These are phyloP conservation scores for Striga hermonthica DNA, from an alignment of 305 asterid species.

Conservation along the genomic window DNA sequence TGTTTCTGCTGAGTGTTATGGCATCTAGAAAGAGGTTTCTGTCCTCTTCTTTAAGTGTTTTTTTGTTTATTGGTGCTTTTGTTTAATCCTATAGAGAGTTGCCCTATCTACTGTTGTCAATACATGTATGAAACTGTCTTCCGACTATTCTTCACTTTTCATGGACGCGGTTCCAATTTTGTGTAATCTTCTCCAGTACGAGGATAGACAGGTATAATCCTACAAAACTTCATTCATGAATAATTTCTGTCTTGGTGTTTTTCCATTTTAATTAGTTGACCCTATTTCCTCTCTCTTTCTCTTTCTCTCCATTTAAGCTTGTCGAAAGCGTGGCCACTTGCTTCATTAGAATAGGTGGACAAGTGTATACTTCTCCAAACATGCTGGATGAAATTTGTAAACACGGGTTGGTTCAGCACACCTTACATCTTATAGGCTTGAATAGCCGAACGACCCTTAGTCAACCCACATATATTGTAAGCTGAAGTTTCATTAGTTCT, in stretches of 20 bases:
- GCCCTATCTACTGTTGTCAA: conserved; percentile 90
- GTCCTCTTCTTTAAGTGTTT: neutral
- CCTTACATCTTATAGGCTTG: conserved; percentile 64
- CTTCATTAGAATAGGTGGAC: conserved; percentile 79
- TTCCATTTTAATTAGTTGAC: conserved; percentile 27
- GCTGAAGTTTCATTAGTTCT: conserved; percentile 33
- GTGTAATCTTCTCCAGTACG: conserved; percentile 90
- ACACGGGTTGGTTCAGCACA: conserved; percentile 76
- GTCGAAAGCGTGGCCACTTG: conserved; percentile 90
- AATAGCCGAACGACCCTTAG: conserved; percentile 69
- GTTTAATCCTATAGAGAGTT: conserved; percentile 59
- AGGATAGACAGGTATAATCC: conserved; percentile 74
- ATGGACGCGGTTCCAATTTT: conserved; percentile 93
- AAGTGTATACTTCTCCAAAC: conserved; percentile 51
- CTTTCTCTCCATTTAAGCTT: conserved; percentile 45
- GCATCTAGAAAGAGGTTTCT: conserved; percentile 29
- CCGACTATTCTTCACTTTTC: conserved; percentile 63
- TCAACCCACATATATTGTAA: conserved; percentile 65
- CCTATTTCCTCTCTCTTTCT: neutral
- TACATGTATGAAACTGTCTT: conserved; percentile 75
- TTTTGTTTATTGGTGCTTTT: conserved; percentile 16
- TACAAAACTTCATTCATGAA: conserved; percentile 26
- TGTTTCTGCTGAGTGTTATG: conserved; percentile 18
- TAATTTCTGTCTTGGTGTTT: conserved; percentile 7
- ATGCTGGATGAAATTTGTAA: conserved; percentile 84